Evolutionary conservation across 306 rosid species (phyloP).

Genomic region (Crataegus laevigata): DNA sequence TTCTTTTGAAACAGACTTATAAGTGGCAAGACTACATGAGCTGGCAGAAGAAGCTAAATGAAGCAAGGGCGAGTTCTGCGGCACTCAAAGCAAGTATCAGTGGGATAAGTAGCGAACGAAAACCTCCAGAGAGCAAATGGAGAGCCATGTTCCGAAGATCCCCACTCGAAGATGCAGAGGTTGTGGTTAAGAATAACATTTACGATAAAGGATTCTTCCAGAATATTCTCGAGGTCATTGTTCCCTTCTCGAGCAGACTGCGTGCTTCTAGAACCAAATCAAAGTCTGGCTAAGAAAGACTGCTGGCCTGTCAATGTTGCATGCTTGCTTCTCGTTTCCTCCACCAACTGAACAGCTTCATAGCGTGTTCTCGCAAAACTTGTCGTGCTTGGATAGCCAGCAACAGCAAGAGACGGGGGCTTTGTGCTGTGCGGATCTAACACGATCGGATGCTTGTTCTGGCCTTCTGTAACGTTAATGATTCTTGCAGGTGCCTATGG

Average conservation of each 20-base stretch:
- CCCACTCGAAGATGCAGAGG: conserved; percentile 47
- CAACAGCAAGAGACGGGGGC: neutral
- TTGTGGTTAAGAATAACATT: conserved; percentile 51
- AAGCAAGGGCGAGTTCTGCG: conserved; percentile 61
- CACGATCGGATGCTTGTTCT: neutral
- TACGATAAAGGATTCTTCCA: conserved; percentile 60
- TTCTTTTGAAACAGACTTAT: conserved; percentile 52
- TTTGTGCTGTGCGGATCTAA: neutral
- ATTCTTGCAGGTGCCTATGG: neutral
- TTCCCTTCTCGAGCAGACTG: conserved; percentile 54
- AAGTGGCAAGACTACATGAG: conserved; percentile 85
- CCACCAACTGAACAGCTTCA: neutral
- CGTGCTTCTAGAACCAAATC: conserved; percentile 37
- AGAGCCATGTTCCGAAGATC: conserved; percentile 55
- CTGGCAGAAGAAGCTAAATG: conserved; percentile 67
- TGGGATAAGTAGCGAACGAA: conserved; percentile 41
- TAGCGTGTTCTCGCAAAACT: neutral
- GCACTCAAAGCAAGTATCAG: conserved; percentile 53
- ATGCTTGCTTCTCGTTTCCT: neutral
- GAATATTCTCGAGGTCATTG: conserved; percentile 58
- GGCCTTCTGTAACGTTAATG: neutral
- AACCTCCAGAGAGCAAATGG: conserved; percentile 63
- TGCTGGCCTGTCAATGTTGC: neutral
- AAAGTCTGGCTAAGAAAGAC: conserved; percentile 50
- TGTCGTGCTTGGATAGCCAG: neutral